These are phyloP conservation scores for Colletotrichum phormii DNA, from an alignment of 2,329 filamentous ascomycete genomes.

Conservation along the genomic window DNA sequence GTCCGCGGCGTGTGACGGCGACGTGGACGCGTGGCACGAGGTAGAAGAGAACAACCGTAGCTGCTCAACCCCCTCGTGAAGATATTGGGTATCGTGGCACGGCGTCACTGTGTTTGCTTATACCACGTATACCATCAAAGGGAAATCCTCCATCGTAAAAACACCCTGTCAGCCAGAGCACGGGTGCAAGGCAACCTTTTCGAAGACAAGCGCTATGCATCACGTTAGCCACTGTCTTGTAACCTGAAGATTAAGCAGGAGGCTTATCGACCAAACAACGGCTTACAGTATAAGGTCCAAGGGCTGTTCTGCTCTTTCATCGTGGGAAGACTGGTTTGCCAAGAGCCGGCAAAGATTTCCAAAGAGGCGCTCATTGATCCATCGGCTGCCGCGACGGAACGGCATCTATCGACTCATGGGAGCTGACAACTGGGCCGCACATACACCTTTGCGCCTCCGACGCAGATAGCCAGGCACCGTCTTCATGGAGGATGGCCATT, in stretches of 20 bases:
- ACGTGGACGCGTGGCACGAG: neutral
- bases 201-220: neutral
- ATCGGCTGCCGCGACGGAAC: neutral
- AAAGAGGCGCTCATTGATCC: constrained; percentile 14
- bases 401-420: neutral
- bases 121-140: neutral
- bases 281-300: neutral
- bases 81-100: neutral
- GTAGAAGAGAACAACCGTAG: neutral
- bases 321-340: neutral
- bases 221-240: neutral
- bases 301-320: neutral
- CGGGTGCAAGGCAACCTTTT: neutral
- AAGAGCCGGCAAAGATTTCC: neutral
- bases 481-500: neutral
- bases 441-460: constrained; percentile 1
- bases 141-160: neutral
- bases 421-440: constrained; percentile 13
- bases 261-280: neutral
- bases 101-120: neutral
- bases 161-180: neutral
- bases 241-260: constrained; percentile 9
- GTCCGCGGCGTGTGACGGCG: constrained; percentile 3
- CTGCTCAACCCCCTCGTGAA: neutral
- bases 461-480: constrained; percentile 22